Evolutionary conservation across 495 filamentous ascomycete genomes (phyloP), one percentile per base, ranked within the genome.

Genomic region (Hypoxylon fuscum): DNA sequence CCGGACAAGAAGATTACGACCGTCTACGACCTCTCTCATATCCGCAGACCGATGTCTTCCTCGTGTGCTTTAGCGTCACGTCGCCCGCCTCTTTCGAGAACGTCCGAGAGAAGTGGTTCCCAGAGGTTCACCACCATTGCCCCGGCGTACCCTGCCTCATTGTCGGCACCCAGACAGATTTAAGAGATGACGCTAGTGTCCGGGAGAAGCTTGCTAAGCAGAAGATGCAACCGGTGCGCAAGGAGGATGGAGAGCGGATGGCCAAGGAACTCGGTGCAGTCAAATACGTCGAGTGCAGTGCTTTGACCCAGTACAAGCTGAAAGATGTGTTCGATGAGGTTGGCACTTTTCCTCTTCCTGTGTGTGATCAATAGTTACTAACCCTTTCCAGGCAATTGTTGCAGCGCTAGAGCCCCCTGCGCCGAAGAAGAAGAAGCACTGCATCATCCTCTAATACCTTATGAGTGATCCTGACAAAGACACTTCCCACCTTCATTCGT

Each of bases 291-390:
- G 95, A 98, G 79, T 98, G 95, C 79, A 96, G 92, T 70, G 95
- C 95, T 27, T 78, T 98, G 76, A 98, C 95, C 32, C 95, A 98
- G 81, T 96, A 93, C 77, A 97, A 97, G 78, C 80, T 98, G 50
- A 98, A 98, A 83, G 96, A 98, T 73, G 95, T 98, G 22, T 98
- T 98, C 76, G 95, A 98, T 66, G 95, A 98, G 91, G 94, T 97
- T 84, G 43, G 85, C 75, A 40, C 69, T 15, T 59, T 32, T 35
- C 12, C 45, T 63, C 43, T 38, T 50, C 25, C 54, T 37, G 14
- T 43, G 14, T 11, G 32, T 8, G 35, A 52, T 31, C n/a, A 15
- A 15, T 14, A 37, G 29, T 5, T 48, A 41, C 23, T 70, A 66
- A 65, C 71, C 68, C 29, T 38, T 44, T 47, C 21, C 50, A 96